Percentiles rank a stretch among this genome's conserved stretches.
Conservation (phyloP, 202 grass and related monocot species). For the Saccharum hybrid region DNA sequence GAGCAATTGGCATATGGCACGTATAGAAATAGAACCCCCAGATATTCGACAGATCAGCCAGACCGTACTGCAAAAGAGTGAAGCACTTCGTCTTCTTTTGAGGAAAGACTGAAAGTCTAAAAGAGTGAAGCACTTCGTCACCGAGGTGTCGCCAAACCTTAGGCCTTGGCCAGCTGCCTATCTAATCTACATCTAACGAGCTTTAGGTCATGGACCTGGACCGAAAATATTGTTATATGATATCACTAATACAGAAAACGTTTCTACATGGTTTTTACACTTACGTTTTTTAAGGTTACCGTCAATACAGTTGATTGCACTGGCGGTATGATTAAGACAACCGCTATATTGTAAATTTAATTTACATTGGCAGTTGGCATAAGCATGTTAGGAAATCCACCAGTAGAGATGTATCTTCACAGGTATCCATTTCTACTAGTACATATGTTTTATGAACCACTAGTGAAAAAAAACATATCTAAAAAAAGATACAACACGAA, state of each 20-base stretch:
- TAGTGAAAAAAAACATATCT: background rate
- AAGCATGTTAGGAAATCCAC: too few species aligned
- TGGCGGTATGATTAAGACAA: too few species aligned
- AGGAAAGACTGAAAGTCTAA: background rate
- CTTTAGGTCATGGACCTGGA: background rate
- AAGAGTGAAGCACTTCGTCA: background rate
- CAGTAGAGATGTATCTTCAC: too few species aligned
- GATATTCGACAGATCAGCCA: slow-evolving; percentile 37
- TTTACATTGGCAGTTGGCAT: too few species aligned
- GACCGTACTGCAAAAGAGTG: background rate
- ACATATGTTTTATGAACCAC: background rate
- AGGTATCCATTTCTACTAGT: background rate
- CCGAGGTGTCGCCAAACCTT: slow-evolving; percentile 14
- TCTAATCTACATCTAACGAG: background rate
- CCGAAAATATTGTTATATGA: background rate
- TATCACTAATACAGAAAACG: background rate
- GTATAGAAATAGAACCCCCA: slow-evolving; percentile 4
- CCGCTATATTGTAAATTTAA: too few species aligned
- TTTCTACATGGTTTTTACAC: too few species aligned
- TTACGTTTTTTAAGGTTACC: too few species aligned
- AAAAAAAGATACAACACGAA: too few species aligned
- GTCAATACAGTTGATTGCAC: too few species aligned
- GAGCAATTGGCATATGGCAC: slow-evolving; percentile 13
- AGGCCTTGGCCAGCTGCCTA: background rate
- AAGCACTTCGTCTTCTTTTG: background rate